Evolutionary conservation across 306 rosid species (phyloP).

Genomic region (Cicer judaicum): DNA sequence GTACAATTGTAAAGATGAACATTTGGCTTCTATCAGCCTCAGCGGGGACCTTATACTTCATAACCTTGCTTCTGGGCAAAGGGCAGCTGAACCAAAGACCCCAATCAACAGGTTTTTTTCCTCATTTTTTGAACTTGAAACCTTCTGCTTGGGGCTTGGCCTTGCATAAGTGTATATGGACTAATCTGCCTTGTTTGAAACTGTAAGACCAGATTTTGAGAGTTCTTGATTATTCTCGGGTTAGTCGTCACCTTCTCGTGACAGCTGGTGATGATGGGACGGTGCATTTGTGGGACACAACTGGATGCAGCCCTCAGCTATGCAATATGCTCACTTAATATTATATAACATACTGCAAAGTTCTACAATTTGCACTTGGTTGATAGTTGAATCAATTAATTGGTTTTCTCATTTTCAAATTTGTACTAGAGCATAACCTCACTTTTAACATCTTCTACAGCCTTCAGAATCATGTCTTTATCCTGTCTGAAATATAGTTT

Average conservation of each 20-base stretch:
- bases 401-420: constrained; percentile 31
- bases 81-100: constrained; percentile 94
- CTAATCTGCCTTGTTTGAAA: constrained; percentile 63
- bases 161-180: constrained; percentile 48
- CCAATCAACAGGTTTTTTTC: constrained; percentile 82
- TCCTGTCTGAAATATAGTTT: constrained; percentile 8
- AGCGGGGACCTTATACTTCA: constrained; percentile 95
- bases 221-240: constrained; percentile 96
- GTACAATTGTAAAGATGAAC: constrained; percentile 96
- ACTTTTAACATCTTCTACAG: constrained; percentile 26
- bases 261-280: constrained; percentile 99
- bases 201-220: constrained; percentile 96
- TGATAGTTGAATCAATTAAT: constrained; percentile 34
- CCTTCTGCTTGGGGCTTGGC: constrained; percentile 37
- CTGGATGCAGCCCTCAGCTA: constrained; percentile 95
- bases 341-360: neutral
- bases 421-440: constrained; percentile 24
- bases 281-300: constrained; percentile 95
- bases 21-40: constrained; percentile 95
- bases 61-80: constrained; percentile 94
- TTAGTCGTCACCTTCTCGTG: constrained; percentile 88
- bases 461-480: constrained; percentile 20
- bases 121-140: constrained; percentile 47
- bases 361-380: constrained; percentile 1
- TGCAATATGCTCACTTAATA: constrained; percentile 27